Percentiles rank a stretch among this genome's conserved stretches.
These are phyloP conservation scores for Nicotiana benthamiana DNA, from an alignment of 257 asterid genomes.

Conservation along the genomic window DNA sequence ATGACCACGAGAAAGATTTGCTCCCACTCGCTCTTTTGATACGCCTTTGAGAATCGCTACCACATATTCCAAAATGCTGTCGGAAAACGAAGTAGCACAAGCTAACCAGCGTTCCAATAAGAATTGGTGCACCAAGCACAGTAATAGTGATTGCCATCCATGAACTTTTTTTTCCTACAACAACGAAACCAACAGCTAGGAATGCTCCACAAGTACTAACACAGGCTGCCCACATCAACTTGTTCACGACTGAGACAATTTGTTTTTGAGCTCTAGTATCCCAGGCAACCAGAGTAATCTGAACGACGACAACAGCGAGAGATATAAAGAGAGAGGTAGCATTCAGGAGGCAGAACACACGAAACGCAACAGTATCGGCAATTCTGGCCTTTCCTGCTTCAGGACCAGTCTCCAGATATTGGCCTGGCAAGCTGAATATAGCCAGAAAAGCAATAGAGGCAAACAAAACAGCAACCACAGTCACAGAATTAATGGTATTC, in stretches of 20 bases:
- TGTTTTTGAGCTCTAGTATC: conserved; percentile 81
- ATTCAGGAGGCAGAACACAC: conserved; percentile 72
- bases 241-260: conserved; percentile 80
- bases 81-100: conserved; percentile 84
- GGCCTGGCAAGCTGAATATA: conserved; percentile 87
- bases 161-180: conserved; percentile 62
- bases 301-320: conserved; percentile 82
- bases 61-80: conserved; percentile 77
- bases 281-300: conserved; percentile 90
- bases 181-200: conserved; percentile 68
- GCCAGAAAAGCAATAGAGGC: conserved; percentile 95
- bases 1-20: conserved; percentile 87
- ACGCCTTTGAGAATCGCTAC: conserved; percentile 77
- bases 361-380: conserved; percentile 46
- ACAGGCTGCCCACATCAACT: conserved; percentile 98
- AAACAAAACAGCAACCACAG: conserved; percentile 84
- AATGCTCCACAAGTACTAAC: conserved; percentile 90
- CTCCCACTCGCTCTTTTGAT: conserved; percentile 78
- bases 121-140: conserved; percentile 70
- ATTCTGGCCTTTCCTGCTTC: conserved; percentile 57
- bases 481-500: conserved; percentile 81
- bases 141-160: conserved; percentile 89
- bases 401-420: conserved; percentile 33
- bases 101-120: conserved; percentile 66
- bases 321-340: conserved; percentile 88